Base-by-base conservation (phyloP, 2,329 filamentous ascomycete species). In the Fusarium paranaense region DNA sequence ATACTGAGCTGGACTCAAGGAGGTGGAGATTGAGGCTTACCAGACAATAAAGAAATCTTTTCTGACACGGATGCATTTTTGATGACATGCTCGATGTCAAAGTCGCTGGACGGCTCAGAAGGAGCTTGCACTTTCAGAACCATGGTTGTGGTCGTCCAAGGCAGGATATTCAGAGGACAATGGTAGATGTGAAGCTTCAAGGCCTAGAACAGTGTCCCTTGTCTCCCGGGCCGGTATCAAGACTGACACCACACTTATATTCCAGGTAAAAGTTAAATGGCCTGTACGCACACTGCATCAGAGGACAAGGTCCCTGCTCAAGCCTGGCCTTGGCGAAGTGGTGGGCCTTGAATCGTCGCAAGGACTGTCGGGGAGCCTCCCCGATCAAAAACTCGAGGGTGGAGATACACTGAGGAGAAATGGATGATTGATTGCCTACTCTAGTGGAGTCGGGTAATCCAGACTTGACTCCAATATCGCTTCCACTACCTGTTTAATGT, bases 61-160 rank as follows among this genome's bases (percentile, higher is more conserved):
- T 67, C 66, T 25, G 50, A 20, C 7, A 67, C 25, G 8, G 61
- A 59, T 30, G 66, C 66, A n/a, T 67, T 52, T 33, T 58, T n/a
- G 14, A 67, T 60, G 40, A 67, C 61, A 59, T 64, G 32, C 6
- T 60, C 66, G 1, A 67, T 25, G 35, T 64, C 52, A 42, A 67
- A 67, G 9, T 50, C 25, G 27, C 20, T 13, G n/a, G 42, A 6
- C 3, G 14, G 0, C 8, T 10, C 42, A 18, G 14, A 10, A 47
- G 42, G 22, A 27, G 22, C 42, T 27, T 47, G 42, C 5, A 30
- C 16, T 50, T 50, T 50, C 6, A 50, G 16, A 50, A 50, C 25
- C 45, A 50, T 50, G 9, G 16, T 7, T 18, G 22, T 5, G 14
- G 25, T n/a, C 25, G 16, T n/a, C 16, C 5, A n/a, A 18, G 25